Evolutionary conservation across 306 rosid species (phyloP), one percentile per base, ranked within the genome.

Genomic region (Notholithocarpus densiflorus): DNA sequence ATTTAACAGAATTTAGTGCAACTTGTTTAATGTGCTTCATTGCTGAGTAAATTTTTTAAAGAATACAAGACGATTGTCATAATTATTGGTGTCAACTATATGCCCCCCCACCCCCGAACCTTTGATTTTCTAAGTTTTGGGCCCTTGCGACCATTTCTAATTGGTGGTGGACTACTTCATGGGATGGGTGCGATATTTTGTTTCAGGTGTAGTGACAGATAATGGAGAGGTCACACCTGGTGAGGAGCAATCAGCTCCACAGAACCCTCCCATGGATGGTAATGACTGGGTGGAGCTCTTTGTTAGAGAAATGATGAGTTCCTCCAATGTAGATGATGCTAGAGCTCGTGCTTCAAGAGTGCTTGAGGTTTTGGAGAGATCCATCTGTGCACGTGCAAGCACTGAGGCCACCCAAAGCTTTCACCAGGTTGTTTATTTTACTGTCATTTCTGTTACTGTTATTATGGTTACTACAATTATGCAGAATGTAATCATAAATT

Each of bases 281-380:
- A 86, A 85, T 0, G 97, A 91, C 40, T 93, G 98, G 98, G 97
- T 93, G 79, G 97, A 93, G 54, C 90, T 87, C 57, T 85, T 91
- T 75, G 94, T 93, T 54, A 86, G 85, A 23, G 94, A 93, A 84
- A 93, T 93, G 94, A 87, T 88, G 89, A 86, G 87, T 82, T 89
- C 98, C 77, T 84, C 92, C 17, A 83, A 87, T 82, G 77, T 91
- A 84, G 93, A 93, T 62, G 98, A 93, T 79, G 98, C 98, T 53
- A 88, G 85, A 83, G 72, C 88, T 80, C 92, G 94, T 78, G 92
- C 98, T 66, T 91, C 98, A 43, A 84, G 90, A 77, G 88, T 88
- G 75, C 94, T 93, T 18, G 92, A 86, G 86, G 93, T 81, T 54
- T 75, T 93, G 80, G 97, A 93, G 90, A 91, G 90, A 59, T 89